These are phyloP conservation scores for Mycena galericulata DNA, from an alignment of 768 basidiomycete genomes.

Conservation along the genomic window DNA sequence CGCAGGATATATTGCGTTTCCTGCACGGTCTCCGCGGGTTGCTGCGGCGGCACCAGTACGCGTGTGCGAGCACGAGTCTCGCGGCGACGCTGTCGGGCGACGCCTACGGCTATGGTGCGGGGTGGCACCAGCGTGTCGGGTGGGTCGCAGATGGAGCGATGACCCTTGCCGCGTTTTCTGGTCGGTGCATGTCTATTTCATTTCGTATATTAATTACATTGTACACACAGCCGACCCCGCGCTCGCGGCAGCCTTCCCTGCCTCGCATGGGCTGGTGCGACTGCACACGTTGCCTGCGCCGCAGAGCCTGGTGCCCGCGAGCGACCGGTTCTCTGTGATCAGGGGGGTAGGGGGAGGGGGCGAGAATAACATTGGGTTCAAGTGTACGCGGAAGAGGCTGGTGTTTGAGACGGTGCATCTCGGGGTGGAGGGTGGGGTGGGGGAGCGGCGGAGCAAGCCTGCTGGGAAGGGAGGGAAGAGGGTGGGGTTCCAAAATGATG, in stretches of 20 bases:
- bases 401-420: slow-evolving; percentile 93
- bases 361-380: slow-evolving; percentile 97
- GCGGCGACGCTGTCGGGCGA: slow-evolving; percentile 72
- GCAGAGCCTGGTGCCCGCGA: slow-evolving; percentile 79
- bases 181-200: slow-evolving; percentile 55
- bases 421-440: slow-evolving; percentile 86
- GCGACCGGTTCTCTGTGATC: slow-evolving; percentile 85
- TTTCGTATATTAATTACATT: not conserved
- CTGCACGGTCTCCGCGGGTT: slow-evolving; percentile 73
- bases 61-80: slow-evolving; percentile 77
- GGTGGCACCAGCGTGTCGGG: slow-evolving; percentile 83
- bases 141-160: slow-evolving; percentile 85
- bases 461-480: slow-evolving; percentile 61
- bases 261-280: slow-evolving; percentile 87
- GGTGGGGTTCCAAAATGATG: slow-evolving; percentile 75
- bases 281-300: slow-evolving; percentile 83
- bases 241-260: slow-evolving; percentile 78
- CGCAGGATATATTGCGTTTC: slow-evolving; percentile 78
- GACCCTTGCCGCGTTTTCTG: slow-evolving; percentile 81
- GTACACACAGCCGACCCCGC: slow-evolving; percentile 77
- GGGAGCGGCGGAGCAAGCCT: slow-evolving; percentile 75
- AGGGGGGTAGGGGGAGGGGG: slow-evolving; percentile 82
- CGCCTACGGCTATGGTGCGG: slow-evolving; percentile 59
- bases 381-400: slow-evolving; percentile 87
- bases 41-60: slow-evolving; percentile 67